These are phyloP conservation scores for Ustilago esculenta DNA, from an alignment of 1,284 basidiomycete species.

Conservation along the genomic window DNA sequence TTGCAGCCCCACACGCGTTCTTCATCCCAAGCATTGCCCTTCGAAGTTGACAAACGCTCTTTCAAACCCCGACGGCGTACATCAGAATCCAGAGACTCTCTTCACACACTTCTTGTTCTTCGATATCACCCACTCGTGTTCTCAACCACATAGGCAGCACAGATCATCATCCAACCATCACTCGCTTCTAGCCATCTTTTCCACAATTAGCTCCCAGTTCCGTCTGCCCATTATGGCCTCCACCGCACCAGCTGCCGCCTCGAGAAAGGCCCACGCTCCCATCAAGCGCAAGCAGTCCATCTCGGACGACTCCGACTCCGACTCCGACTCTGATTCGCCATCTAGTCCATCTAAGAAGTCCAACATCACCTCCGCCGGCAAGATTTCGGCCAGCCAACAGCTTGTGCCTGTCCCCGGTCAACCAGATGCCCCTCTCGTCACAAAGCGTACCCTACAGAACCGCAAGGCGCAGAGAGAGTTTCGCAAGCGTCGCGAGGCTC, in stretches of 20 bases:
- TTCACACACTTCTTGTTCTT: too few relatives aligned
- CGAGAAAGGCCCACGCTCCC: slow-evolving; percentile 12
- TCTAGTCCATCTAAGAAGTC: slow-evolving; percentile 14
- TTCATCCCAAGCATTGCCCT: too few relatives aligned
- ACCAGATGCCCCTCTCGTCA: slow-evolving; percentile 51
- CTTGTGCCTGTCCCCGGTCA: slow-evolving; percentile 49
- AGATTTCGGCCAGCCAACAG: slow-evolving; percentile 42
- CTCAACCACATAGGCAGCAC: too few relatives aligned
- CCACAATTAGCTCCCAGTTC: not conserved
- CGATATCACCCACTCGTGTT: too few relatives aligned
- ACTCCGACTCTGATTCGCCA: slow-evolving; percentile 21
- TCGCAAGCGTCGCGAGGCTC: slow-evolving; percentile 60
- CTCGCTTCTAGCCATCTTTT: too few relatives aligned
- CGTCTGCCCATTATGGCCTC: slow-evolving; percentile 16
- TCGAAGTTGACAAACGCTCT: too few relatives aligned
- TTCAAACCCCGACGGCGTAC: too few relatives aligned
- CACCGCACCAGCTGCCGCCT: slow-evolving; percentile 9
- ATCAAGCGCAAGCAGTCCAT: slow-evolving; percentile 35
- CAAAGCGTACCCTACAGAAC: slow-evolving; percentile 61
- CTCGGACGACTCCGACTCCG: slow-evolving; percentile 32
- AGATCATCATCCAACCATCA: too few relatives aligned
- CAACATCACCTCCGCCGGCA: slow-evolving; percentile 22
- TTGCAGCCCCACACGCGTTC: too few relatives aligned
- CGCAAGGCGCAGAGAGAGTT: slow-evolving; percentile 63
- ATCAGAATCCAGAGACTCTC: too few relatives aligned